A percentile compares a stretch with the other conserved stretches of the same genome.
Conservation (phyloP, 805 yeast genomes). For the Metschnikowia proteae region DNA sequence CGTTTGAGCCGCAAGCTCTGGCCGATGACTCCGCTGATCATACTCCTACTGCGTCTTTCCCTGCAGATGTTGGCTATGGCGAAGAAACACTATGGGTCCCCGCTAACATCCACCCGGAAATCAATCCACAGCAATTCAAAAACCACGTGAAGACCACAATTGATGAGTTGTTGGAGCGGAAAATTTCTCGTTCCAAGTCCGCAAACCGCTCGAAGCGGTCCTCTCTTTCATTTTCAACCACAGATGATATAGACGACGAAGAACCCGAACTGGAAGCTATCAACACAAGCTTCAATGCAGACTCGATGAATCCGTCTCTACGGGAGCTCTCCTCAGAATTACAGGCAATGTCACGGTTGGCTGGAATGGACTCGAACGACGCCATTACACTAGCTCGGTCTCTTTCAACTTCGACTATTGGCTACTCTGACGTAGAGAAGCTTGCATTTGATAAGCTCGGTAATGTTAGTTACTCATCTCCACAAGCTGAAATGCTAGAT, state of each 20-base stretch:
- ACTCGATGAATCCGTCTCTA: slow-evolving; percentile 51
- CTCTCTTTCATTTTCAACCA: slow-evolving; percentile 15
- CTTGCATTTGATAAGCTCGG: slow-evolving; percentile 36
- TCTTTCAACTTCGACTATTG: slow-evolving; percentile 65
- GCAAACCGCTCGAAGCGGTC: slow-evolving; percentile 16
- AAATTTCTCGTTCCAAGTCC: slow-evolving; percentile 16
- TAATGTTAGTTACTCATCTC: slow-evolving; percentile 15
- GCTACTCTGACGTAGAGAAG: slow-evolving; percentile 50
- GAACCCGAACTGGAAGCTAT: background rate
- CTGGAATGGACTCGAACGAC: slow-evolving; percentile 74
- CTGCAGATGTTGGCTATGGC: slow-evolving; percentile 5
- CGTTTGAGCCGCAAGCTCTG: background rate
- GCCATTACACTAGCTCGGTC: slow-evolving; percentile 82
- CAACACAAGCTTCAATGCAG: slow-evolving; percentile 1
- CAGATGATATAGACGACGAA: slow-evolving; percentile 9
- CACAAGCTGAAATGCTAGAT: slow-evolving; percentile 13
- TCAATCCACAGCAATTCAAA: slow-evolving; percentile 86
- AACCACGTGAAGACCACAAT: slow-evolving; percentile 61
- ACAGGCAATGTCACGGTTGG: slow-evolving; percentile 67
- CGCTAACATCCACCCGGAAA: slow-evolving; percentile 87
- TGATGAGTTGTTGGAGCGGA: slow-evolving; percentile 45
- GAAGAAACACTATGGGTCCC: slow-evolving; percentile 84
- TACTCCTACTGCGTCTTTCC: background rate
- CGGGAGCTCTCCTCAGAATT: slow-evolving; percentile 72
- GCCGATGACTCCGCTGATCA: background rate